These are phyloP conservation scores for Furcasterigmium furcatum DNA, from an alignment of 2,329 filamentous ascomycete species.

Conservation along the genomic window DNA sequence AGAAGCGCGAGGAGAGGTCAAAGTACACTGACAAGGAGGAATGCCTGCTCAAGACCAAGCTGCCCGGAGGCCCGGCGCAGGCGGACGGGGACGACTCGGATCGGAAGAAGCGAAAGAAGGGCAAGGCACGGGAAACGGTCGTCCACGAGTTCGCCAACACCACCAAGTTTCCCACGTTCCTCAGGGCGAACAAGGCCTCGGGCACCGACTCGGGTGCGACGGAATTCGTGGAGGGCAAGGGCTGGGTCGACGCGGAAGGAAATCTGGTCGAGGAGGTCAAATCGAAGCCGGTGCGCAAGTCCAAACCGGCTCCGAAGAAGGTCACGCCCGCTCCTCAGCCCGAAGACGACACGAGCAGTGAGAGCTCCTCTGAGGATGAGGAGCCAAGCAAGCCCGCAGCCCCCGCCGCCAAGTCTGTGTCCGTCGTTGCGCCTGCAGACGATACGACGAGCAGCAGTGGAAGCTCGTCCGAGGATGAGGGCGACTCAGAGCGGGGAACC, in stretches of 20 bases:
- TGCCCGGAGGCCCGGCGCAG: conserved; percentile 45
- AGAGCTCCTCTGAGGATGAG: conserved; percentile 27
- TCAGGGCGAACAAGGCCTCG: conserved; percentile 54
- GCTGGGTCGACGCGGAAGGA: conserved; percentile 82
- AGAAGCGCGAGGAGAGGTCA: conserved; percentile 59
- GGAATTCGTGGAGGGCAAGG: conserved; percentile 78
- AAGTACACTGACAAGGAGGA: conserved; percentile 81
- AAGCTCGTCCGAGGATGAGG: conserved; percentile 26
- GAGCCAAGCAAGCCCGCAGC: conserved; percentile 7
- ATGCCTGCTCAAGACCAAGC: conserved; percentile 77
- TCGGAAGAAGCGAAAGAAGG: conserved; percentile 59
- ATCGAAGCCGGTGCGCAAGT: conserved; percentile 25
- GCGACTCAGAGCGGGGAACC: conserved; percentile 19
- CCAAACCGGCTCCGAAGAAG: conserved; percentile 18
- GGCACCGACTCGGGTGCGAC: conserved; percentile 37
- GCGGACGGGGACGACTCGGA: conserved; percentile 34
- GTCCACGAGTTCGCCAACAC: conserved; percentile 91
- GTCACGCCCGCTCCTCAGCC: background rate
- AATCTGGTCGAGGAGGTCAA: conserved; percentile 65
- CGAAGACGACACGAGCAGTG: conserved; percentile 27
- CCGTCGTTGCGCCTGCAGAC: conserved; percentile 9
- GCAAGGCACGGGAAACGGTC: conserved; percentile 58
- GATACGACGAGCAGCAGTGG: conserved; percentile 35
- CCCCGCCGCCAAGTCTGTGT: background rate
- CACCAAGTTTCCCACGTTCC: conserved; percentile 76